Conservation (phyloP, 495 filamentous ascomycete genomes). For the Lentithecium fluviatile region DNA sequence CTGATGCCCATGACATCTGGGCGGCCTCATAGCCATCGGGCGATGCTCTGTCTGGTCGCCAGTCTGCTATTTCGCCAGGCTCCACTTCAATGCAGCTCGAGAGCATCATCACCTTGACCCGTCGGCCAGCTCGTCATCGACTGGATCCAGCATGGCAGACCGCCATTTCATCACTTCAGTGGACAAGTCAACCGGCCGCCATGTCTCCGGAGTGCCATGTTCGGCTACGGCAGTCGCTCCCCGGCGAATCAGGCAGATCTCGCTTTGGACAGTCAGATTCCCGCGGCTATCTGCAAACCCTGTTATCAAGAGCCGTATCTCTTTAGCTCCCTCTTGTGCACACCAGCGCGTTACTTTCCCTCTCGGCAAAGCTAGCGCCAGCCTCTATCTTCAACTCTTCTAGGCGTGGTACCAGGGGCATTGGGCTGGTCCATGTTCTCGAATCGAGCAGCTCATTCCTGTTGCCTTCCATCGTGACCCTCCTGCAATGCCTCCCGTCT, state of each 20-base stretch:
- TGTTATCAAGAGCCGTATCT: neutral
- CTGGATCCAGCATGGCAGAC: conserved; percentile 24
- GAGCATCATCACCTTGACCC: neutral
- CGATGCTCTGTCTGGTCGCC: too few relatives aligned
- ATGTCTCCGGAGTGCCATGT: neutral
- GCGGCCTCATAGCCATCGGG: neutral
- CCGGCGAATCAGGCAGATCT: conserved; percentile 6
- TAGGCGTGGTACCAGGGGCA: neutral
- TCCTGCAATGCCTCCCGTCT: conserved; percentile 24
- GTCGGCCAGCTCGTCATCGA: neutral
- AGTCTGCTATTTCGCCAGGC: too few relatives aligned
- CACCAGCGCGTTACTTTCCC: too few relatives aligned
- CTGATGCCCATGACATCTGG: neutral
- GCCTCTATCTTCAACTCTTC: too few relatives aligned
- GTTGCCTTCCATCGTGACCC: conserved; percentile 8
- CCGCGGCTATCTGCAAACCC: neutral
- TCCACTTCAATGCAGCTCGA: conserved; percentile 1
- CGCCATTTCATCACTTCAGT: conserved; percentile 13
- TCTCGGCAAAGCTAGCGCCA: too few relatives aligned
- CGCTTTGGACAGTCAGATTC: neutral
- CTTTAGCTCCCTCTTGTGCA: neutral
- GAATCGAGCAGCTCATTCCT: conserved; percentile 20
- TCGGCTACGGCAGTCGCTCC: neutral
- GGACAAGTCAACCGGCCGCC: neutral
- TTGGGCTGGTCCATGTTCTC: neutral